Evolutionary conservation across 305 asterid genomes (phyloP), one percentile per base, ranked within the genome.

Genomic region (Rubia peregrina): DNA sequence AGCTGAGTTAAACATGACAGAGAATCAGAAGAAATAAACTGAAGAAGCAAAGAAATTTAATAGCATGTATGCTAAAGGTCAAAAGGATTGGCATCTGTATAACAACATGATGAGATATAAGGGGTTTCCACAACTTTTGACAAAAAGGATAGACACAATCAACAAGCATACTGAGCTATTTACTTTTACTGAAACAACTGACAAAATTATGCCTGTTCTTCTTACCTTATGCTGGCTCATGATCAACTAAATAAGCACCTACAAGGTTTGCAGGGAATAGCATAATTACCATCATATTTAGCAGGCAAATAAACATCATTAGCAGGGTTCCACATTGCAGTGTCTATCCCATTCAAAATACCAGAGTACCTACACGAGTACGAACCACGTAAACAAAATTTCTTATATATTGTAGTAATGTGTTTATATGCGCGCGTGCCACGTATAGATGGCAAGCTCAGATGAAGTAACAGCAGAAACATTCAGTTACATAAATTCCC

Each of bases 321-420:
- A 61, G 95, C 90, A 67, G 96, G 96, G 84, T 91, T 89, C 97
- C 97, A 89, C 73, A 89, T 82, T 61, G 76, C 86, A 74, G 91
- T 83, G 82, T 91, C 95, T 67, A 91, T 91, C 79, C 95, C 96
- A 55, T 91, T 91, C 85, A 89, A 80, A 75, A 89, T 84, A 49
- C 95, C 97, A 53, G 77, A 73, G 84, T 91, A 91, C 91, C 97
- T 89, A 66, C 13, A 68, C 70, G 74, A 81, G 48, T 44, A 74
- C 46, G 70, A 51, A 76, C 49, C 67, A 72, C 26, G 12, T 65
- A 12, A 60, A 55, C 49, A 66, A 26, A 57, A 60, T 48, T 64
- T 22, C 49, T 53, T n/a, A 61, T 59, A 63, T 24, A 14, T 33
- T 72, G 72, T 10, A 48, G 73, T 67, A 33, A 38, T 56, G 16